phyloP scores from a whole-genome alignment of 2,329 filamentous ascomycete genomes.

The Alternaria ventricosa region DNA sequence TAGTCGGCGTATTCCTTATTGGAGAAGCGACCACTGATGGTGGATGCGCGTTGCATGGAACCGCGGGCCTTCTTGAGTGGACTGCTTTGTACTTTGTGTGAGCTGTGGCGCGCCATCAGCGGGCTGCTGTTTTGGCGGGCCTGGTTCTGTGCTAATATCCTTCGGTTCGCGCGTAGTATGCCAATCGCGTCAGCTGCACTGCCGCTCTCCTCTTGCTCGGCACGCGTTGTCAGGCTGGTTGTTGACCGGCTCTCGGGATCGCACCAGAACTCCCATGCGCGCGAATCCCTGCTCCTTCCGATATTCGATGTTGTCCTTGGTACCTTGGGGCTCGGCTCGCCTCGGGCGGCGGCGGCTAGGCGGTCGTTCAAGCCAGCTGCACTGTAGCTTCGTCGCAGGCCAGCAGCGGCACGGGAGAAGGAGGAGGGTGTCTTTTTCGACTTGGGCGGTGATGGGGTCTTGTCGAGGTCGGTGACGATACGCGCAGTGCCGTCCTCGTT shows the following conservation, averaged over 20 bases:
- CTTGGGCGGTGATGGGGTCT: slow-evolving; percentile 71
- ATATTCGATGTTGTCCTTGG: slow-evolving; percentile 62
- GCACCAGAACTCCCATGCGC: slow-evolving; percentile 90
- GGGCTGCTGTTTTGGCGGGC: slow-evolving; percentile 71
- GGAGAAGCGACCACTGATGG: slow-evolving; percentile 44
- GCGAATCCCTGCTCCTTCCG: slow-evolving; percentile 82
- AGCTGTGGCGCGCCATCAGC: slow-evolving; percentile 34
- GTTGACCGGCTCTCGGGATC: slow-evolving; percentile 76
- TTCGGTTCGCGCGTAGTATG: slow-evolving; percentile 73
- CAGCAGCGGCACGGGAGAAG: slow-evolving; percentile 52
- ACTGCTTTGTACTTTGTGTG: slow-evolving; percentile 37
- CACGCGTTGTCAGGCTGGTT: slow-evolving; percentile 75
- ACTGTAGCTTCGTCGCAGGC: slow-evolving; percentile 74
- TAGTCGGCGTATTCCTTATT: slow-evolving; percentile 25
- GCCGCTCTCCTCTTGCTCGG: slow-evolving; percentile 79
- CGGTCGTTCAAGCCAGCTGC: slow-evolving; percentile 58
- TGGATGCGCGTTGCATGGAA: slow-evolving; percentile 45
- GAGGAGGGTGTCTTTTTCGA: slow-evolving; percentile 56
- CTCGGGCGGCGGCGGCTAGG: slow-evolving; percentile 34
- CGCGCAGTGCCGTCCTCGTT: slow-evolving; percentile 92
- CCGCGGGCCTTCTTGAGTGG: slow-evolving; percentile 45
- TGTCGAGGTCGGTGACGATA: slow-evolving; percentile 72
- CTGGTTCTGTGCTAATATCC: slow-evolving; percentile 59
- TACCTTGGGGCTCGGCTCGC: slow-evolving; percentile 42
- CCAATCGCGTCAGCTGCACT: slow-evolving; percentile 83